Percentiles rank a stretch among this genome's conserved stretches.
phyloP scores from a whole-genome alignment of 768 basidiomycete genomes.

The Russula olivacea region DNA sequence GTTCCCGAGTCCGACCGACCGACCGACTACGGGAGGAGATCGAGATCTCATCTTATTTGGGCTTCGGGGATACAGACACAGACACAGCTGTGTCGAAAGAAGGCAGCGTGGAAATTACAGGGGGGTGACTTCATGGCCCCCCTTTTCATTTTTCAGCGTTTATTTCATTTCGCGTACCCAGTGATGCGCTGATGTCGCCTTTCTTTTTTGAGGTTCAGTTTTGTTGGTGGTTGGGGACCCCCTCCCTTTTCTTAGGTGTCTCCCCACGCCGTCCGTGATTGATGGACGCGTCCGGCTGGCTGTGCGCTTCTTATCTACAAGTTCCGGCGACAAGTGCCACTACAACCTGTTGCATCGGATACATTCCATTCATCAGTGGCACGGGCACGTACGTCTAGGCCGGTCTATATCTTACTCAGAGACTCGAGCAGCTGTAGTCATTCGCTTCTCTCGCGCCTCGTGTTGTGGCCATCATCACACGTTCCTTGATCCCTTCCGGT shows the following conservation, averaged over 20 bases:
- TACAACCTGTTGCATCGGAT: background rate
- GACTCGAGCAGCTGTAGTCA: background rate
- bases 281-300: background rate
- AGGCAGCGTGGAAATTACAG: background rate
- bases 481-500: constrained; percentile 12
- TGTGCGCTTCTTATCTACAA: constrained; percentile 1
- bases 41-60: constrained; percentile 12
- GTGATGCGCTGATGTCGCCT: background rate
- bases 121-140: background rate
- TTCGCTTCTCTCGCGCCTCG: constrained; percentile 1
- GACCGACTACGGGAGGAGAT: background rate
- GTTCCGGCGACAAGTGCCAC: background rate
- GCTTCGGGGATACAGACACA: constrained; percentile 1
- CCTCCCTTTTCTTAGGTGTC: background rate
- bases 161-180: constrained; percentile 7
- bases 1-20: background rate
- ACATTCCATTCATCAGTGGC: background rate
- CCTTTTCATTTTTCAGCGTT: constrained; percentile 1
- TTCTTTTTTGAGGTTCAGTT: background rate
- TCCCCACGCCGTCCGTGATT: background rate
- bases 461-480: constrained; percentile 16
- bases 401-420: constrained; percentile 1
- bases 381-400: constrained; percentile 6
- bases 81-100: background rate
- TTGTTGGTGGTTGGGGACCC: background rate